Conservation (phyloP, 2,329 filamentous ascomycete genomes). For the Microsporum audouinii region DNA sequence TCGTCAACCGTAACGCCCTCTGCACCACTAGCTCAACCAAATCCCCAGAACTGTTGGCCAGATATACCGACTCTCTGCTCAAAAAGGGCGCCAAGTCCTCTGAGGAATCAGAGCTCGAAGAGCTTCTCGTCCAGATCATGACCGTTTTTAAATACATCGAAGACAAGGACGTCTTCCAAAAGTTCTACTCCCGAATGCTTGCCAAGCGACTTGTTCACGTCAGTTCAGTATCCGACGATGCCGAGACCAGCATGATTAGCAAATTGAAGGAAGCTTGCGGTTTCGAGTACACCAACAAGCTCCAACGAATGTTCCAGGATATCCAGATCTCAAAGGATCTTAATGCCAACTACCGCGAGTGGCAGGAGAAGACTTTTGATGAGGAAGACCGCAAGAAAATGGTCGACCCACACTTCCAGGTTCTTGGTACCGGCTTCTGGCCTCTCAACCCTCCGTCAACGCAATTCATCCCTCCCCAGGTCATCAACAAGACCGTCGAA, state of each 20-base stretch:
- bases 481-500: constrained; percentile 78
- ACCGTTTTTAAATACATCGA: constrained; percentile 99
- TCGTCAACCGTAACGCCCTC: constrained; percentile 93
- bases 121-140: constrained; percentile 85
- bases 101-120: constrained; percentile 87
- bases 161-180: constrained; percentile 99
- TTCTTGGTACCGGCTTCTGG: constrained; percentile 96
- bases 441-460: constrained; percentile 78
- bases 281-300: constrained; percentile 98
- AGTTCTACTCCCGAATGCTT: constrained; percentile 95
- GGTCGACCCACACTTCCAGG: constrained; percentile 79
- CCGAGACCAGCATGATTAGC: constrained; percentile 98
- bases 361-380: constrained; percentile 53
- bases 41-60: constrained; percentile 86
- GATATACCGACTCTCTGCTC: constrained; percentile 84
- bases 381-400: constrained; percentile 54
- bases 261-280: constrained; percentile 98
- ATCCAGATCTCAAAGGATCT: constrained; percentile 98
- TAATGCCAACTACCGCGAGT: constrained; percentile 77
- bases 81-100: constrained; percentile 79
- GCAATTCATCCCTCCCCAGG: constrained; percentile 73
- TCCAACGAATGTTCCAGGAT: constrained; percentile 99
- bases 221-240: constrained; percentile 91
- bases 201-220: constrained; percentile 89
- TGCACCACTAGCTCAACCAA: constrained; percentile 90